These are phyloP conservation scores for Sugiyamaella boreocaroliniensis DNA, from an alignment of 805 yeast genomes.

Conservation along the genomic window DNA sequence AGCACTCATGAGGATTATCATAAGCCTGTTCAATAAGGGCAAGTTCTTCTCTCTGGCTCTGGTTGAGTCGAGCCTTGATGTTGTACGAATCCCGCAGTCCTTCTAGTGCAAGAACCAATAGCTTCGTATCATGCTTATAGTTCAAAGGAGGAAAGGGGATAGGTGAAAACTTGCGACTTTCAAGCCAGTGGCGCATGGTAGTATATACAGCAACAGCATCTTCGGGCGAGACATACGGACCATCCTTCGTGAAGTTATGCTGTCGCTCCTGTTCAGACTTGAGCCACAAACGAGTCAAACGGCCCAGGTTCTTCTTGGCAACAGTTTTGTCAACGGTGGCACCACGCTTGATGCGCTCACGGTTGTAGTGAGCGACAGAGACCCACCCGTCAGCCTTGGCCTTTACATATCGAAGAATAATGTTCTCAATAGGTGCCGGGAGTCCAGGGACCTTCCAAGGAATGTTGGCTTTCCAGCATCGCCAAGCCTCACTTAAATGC, in stretches of 20 bases:
- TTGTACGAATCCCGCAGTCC: slow-evolving; percentile 74
- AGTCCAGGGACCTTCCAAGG: slow-evolving; percentile 98
- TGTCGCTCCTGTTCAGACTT: slow-evolving; percentile 90
- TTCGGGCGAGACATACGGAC: slow-evolving; percentile 78
- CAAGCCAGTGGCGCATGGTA: slow-evolving; percentile 88
- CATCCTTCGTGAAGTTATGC: slow-evolving; percentile 66
- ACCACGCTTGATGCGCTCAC: slow-evolving; percentile 86
- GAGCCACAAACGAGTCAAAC: slow-evolving; percentile 87
- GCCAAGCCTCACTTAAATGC: slow-evolving; percentile 96
- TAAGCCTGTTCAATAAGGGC: slow-evolving; percentile 93
- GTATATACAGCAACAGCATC: slow-evolving; percentile 85
- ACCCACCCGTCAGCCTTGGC: slow-evolving; percentile 98
- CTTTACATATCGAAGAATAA: slow-evolving; percentile 81
- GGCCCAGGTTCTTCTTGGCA: slow-evolving; percentile 86
- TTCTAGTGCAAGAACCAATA: slow-evolving; percentile 83
- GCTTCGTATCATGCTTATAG: slow-evolving; percentile 88
- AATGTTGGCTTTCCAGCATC: slow-evolving; percentile 98
- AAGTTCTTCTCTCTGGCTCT: slow-evolving; percentile 84
- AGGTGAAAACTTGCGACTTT: slow-evolving; percentile 71
- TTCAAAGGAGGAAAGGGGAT: slow-evolving; percentile 91
- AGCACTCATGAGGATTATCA: slow-evolving; percentile 91
- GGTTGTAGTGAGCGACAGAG: slow-evolving; percentile 82
- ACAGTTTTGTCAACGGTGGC: slow-evolving; percentile 90
- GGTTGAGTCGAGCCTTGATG: slow-evolving; percentile 69
- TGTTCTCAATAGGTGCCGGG: slow-evolving; percentile 82